Base-by-base conservation (phyloP, 2,329 filamentous ascomycete genomes). In the Penicillium nordicum region DNA sequence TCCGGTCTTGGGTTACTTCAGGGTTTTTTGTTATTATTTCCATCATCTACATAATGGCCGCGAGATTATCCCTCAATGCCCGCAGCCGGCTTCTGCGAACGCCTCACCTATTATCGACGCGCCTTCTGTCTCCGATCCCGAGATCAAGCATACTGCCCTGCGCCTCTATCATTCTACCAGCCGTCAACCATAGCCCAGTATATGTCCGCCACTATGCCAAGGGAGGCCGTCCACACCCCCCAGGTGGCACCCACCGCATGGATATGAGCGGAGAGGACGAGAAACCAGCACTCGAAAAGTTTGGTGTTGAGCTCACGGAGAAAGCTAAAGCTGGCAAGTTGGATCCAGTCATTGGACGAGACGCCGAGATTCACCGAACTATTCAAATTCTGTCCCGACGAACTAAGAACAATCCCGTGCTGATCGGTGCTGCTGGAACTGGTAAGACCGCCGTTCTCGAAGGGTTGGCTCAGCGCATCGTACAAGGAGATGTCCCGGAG, bases 361-460 rank as follows among this genome's bases (percentile, higher is more conserved):
- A 97, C 67, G 80, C 84, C 5, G 94, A 97, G 72, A 96, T 97
- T 50, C 90, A 96, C 69, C 83, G 94, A 48, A 96, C 92, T 0
- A 97, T 97, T 57, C 94, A 97, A 69, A 89, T 99, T 11, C 77
- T 99, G 1, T 97, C 92, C 16, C 82, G 94, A 61, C 82, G 94
- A 58, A 97, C 94, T 8, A 97, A 97, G 75, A 97, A 97, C 67
- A 96, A 96, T 63, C 93, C 93, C 0, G 92, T 97, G 0, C 78
- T 97, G n/a, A 96, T 97, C 57, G 93, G 93, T 59, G 87, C 86
- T 45, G 90, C 92, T 9, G 93, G 92, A 63, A 96, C 91, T 0
- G 93, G 93, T 59, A 97, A 97, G 78, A 97, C 93, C 6, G 92
- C 93, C 1, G 90, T 97, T 50, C 78, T 97, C 3, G 93, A 97